Percentiles rank a stretch among this genome's conserved stretches.
phyloP scores from a whole-genome alignment of 2,329 filamentous ascomycete genomes.

The Sclerotinia minor region DNA sequence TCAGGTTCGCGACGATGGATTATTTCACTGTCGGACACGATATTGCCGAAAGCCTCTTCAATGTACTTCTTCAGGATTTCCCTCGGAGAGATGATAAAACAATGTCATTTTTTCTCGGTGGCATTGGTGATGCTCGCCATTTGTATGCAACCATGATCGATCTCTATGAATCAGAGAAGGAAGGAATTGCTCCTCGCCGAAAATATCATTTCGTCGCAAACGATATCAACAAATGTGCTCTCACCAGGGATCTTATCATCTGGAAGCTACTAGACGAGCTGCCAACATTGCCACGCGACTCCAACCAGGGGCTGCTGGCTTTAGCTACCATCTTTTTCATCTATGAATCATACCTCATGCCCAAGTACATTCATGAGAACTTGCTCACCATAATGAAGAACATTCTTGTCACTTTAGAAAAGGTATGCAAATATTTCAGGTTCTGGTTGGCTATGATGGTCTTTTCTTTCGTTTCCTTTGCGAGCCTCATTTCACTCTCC shows the following conservation, averaged over 20 bases:
- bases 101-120: slow-evolving; percentile 27
- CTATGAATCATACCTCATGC: slow-evolving; percentile 26
- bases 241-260: slow-evolving; percentile 26
- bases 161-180: slow-evolving; percentile 17
- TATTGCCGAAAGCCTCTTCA: neutral
- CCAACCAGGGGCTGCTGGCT: slow-evolving; percentile 1
- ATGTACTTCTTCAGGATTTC: neutral
- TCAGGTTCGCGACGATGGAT: neutral
- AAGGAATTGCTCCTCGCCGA: neutral
- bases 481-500: neutral
- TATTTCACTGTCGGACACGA: slow-evolving; percentile 25
- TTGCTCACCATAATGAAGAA: slow-evolving; percentile 4
- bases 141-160: slow-evolving; percentile 23
- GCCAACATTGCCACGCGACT: neutral
- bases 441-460: neutral
- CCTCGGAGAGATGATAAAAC: neutral
- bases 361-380: slow-evolving; percentile 25
- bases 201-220: slow-evolving; percentile 29
- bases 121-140: slow-evolving; percentile 26
- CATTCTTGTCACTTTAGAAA: neutral
- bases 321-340: slow-evolving; percentile 26
- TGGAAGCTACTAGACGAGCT: slow-evolving; percentile 26
- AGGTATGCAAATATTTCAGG: neutral
- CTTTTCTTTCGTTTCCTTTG: neutral
- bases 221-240: slow-evolving; percentile 26